These are phyloP conservation scores for Linum usitatissimum DNA, from an alignment of 345 rosid species.

Conservation along the genomic window DNA sequence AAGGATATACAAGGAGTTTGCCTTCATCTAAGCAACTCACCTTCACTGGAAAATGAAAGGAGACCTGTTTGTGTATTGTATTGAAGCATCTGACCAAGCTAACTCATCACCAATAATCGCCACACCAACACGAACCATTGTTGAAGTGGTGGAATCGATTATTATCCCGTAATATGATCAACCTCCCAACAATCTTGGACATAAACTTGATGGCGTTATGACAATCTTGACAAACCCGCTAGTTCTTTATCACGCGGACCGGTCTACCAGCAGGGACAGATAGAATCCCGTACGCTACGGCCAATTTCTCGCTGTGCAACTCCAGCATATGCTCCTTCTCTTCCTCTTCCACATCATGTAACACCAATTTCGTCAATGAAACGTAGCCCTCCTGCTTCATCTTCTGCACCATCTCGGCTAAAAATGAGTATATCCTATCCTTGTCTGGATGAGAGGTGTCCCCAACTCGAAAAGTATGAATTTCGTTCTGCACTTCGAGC, in stretches of 20 bases:
- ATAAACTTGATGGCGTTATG: conserved; percentile 54
- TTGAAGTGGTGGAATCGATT: conserved; percentile 62
- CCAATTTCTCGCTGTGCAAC: conserved; percentile 62
- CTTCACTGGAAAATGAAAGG: too few relatives aligned
- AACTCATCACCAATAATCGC: conserved; percentile 49
- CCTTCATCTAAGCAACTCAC: too few relatives aligned
- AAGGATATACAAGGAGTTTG: too few relatives aligned
- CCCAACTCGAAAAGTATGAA: conserved; percentile 51
- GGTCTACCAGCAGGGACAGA: conserved; percentile 45
- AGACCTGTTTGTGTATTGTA: too few relatives aligned
- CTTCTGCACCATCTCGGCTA: conserved; percentile 50
- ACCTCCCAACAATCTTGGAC: conserved; percentile 45
- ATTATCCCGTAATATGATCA: conserved; percentile 54
- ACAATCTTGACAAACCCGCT: conserved; percentile 62
- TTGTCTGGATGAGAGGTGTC: conserved; percentile 47
- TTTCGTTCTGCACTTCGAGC: conserved; percentile 56
- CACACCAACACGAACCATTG: conserved; percentile 59
- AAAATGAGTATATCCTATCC: conserved; percentile 39
- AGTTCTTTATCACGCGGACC: conserved; percentile 56
- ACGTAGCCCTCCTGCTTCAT: conserved; percentile 52
- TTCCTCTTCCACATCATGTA: conserved; percentile 71
- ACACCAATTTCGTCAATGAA: conserved; percentile 43
- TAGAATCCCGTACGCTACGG: conserved; percentile 52
- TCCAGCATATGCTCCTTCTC: conserved; percentile 63
- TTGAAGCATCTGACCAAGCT: background rate